phyloP scores from a whole-genome alignment of 257 asterid species.

The Orobanche coerulescens region DNA sequence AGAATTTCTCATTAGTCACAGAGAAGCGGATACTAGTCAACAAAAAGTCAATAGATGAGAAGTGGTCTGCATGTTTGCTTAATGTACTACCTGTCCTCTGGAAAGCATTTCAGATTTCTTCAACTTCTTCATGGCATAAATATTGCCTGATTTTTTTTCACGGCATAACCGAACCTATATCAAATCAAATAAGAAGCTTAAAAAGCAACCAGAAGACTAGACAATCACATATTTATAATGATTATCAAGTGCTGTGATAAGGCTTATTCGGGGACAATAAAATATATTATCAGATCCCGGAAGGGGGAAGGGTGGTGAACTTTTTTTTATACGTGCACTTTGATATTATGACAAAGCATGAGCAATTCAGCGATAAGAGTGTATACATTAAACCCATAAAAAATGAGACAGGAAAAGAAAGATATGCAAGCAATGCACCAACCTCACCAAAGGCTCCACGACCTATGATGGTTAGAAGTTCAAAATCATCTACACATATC shows the following conservation, averaged over 20 bases:
- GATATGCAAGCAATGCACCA: conserved; percentile 29
- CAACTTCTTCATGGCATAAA: conserved; percentile 90
- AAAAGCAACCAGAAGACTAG: conserved; percentile 1
- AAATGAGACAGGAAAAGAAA: conserved; percentile 17
- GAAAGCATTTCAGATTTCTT: conserved; percentile 91
- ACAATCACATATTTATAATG: background rate
- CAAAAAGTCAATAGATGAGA: background rate
- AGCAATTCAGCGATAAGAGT: background rate
- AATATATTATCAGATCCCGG: background rate
- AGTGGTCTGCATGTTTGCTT: conserved; percentile 14
- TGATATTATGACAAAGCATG: conserved; percentile 9
- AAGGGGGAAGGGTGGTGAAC: background rate
- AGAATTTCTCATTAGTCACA: background rate
- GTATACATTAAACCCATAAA: conserved; percentile 4
- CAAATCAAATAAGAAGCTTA: conserved; percentile 19
- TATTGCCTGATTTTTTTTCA: conserved; percentile 78
- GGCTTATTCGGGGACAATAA: background rate
- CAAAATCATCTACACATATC: conserved; percentile 89
- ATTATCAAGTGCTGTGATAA: background rate
- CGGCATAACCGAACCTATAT: conserved; percentile 70
- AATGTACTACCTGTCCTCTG: conserved; percentile 72
- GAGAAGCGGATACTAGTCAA: background rate
- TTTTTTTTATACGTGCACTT: background rate
- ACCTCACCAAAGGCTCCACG: conserved; percentile 98
- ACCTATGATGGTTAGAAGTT: conserved; percentile 77